Evolutionary conservation across 805 yeast species (phyloP).

Genomic region (Ogataea nitratoaversa): DNA sequence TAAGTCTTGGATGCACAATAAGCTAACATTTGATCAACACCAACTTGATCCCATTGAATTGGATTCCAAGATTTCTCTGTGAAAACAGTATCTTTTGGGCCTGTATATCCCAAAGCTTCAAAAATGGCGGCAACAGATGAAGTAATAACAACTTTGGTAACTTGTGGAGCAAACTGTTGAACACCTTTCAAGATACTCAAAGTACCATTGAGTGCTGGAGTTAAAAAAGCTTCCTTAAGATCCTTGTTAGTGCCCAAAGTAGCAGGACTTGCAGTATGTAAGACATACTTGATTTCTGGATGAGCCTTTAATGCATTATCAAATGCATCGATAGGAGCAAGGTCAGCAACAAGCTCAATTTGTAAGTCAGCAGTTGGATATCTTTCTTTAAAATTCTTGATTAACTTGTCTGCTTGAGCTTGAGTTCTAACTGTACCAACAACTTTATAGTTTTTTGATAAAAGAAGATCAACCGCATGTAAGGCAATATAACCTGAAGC

Average conservation of each 20-base stretch:
- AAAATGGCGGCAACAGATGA: conserved; percentile 48
- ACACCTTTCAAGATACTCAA: conserved; percentile 42
- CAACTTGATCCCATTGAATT: conserved; percentile 22
- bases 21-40: too few species aligned
- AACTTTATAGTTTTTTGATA: conserved; percentile 40
- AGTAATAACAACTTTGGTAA: conserved; percentile 48
- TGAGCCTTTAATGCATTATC: conserved; percentile 40
- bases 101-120: too few species aligned
- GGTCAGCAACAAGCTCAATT: conserved; percentile 34
- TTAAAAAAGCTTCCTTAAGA: conserved; percentile 44
- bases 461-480: conserved; percentile 39
- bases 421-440: conserved; percentile 48
- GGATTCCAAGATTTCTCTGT: conserved; percentile 34
- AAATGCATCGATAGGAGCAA: conserved; percentile 39
- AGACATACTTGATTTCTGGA: conserved; percentile 37
- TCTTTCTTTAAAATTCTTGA: conserved; percentile 27
- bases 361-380: conserved; percentile 24
- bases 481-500: conserved; percentile 53
- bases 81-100: conserved; percentile 5
- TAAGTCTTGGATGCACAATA: too few species aligned
- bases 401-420: conserved; percentile 38
- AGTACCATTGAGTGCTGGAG: conserved; percentile 58
- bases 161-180: conserved; percentile 38
- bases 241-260: conserved; percentile 41
- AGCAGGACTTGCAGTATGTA: conserved; percentile 51